A percentile compares a stretch with the other conserved stretches of the same genome.
These are phyloP conservation scores for Teunomyces kruisii DNA, from an alignment of 805 yeast species.

Conservation along the genomic window DNA sequence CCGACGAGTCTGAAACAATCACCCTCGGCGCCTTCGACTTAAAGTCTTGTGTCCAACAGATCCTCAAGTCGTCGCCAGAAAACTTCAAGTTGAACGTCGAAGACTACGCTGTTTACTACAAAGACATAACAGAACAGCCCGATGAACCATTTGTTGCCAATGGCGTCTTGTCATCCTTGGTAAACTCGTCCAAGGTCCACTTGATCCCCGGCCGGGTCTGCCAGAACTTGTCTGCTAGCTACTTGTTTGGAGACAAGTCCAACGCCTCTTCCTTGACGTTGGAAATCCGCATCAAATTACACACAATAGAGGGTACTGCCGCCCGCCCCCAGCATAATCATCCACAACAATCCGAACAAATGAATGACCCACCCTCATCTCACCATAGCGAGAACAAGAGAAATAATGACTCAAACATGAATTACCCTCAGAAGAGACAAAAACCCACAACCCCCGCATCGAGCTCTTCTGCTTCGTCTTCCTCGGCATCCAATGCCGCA, in stretches of 20 bases:
- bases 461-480: slow-evolving; percentile 1
- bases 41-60: slow-evolving; percentile 37
- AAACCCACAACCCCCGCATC: slow-evolving; percentile 7
- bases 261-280: slow-evolving; percentile 47
- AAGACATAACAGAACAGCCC: slow-evolving; percentile 48
- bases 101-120: slow-evolving; percentile 47
- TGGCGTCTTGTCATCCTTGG: slow-evolving; percentile 36
- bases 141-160: slow-evolving; percentile 48
- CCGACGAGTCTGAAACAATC: slow-evolving; percentile 26
- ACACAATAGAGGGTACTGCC: slow-evolving; percentile 29
- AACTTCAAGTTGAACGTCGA: slow-evolving; percentile 38
- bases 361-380: neutral
- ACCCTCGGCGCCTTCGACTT: slow-evolving; percentile 45
- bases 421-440: slow-evolving; percentile 10
- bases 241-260: slow-evolving; percentile 33
- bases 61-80: slow-evolving; percentile 40
- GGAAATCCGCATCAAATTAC: slow-evolving; percentile 55
- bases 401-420: slow-evolving; percentile 7
- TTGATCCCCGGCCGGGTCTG: slow-evolving; percentile 56
- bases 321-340: neutral
- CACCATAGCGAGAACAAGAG: slow-evolving; percentile 1
- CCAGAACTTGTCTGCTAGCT: slow-evolving; percentile 52
- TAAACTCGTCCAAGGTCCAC: slow-evolving; percentile 23
- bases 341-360: neutral
- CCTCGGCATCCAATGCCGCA: slow-evolving; percentile 18